A percentile compares a stretch with the other conserved stretches of the same genome.
Conservation (phyloP, 805 yeast species). For the Geotrichum ghanense region DNA sequence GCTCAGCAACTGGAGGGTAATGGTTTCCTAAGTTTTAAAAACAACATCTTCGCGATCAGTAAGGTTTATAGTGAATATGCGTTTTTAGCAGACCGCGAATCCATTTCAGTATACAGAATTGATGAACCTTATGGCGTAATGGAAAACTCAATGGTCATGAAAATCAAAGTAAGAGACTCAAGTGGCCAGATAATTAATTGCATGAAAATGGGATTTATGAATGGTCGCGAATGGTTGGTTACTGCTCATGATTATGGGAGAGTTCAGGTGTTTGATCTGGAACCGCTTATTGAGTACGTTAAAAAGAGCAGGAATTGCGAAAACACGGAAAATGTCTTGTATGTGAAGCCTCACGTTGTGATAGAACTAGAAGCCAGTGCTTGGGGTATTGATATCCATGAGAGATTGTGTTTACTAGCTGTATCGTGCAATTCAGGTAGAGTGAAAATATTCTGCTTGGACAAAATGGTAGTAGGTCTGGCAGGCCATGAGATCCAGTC, state of each 20-base stretch:
- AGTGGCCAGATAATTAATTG: conserved; percentile 30
- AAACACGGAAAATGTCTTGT: conserved; percentile 20
- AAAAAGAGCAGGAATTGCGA: conserved; percentile 4
- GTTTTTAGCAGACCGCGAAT: background rate
- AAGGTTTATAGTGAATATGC: background rate
- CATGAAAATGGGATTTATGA: conserved; percentile 30
- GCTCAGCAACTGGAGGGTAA: background rate
- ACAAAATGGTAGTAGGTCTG: conserved; percentile 23
- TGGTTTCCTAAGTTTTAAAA: background rate
- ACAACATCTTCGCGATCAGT: background rate
- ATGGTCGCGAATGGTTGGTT: conserved; percentile 33
- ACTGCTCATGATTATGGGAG: conserved; percentile 48
- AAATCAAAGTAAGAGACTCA: background rate
- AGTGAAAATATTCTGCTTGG: conserved; percentile 25
- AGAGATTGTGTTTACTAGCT: conserved; percentile 28
- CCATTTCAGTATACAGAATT: background rate
- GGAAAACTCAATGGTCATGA: background rate
- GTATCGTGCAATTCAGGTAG: conserved; percentile 45
- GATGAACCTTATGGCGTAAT: background rate
- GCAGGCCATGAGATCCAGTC: conserved; percentile 8
- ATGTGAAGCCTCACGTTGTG: conserved; percentile 25
- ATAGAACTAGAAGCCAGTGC: conserved; percentile 28
- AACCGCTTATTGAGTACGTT: conserved; percentile 20
- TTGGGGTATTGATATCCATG: conserved; percentile 51
- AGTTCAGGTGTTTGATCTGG: conserved; percentile 26